Base-by-base conservation (phyloP, 345 rosid species). In the Populus deltoides region DNA sequence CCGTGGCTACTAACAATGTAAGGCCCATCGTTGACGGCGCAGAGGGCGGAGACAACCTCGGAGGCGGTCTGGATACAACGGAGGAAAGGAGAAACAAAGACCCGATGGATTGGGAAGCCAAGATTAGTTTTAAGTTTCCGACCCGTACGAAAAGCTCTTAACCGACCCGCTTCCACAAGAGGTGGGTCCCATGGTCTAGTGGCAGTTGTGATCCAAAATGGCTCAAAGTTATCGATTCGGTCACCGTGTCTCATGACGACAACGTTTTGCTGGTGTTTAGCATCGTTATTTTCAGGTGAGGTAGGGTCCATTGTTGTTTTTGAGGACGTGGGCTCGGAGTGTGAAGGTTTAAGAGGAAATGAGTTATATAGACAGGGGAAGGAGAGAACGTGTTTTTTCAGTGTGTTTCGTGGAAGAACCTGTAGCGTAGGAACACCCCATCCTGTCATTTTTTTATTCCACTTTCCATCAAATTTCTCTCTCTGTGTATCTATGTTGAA, bases 231-330 rank as follows among this genome's bases (percentile, higher is more conserved):
- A 83, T 95, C 98, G 66, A 90, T 73, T 17, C 98, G 94, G 76
- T 93, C 94, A 8, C 98, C 98, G 82, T 93, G 99, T 68, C 99
- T 87, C 93, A 95, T 89, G n/a, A 95, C 93, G 79, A 95, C 75
- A 35, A 95, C 85, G 82, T 90, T 85, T 71, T 93, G 98, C 82
- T 72, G 68, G 29, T 11, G 36, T 35, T 27, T 25, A 35, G 36
- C 38, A 13, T 70, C 29, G 17, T 16, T 8, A 68, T 13, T 24
- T 17, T 49, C 38, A n/a, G 68, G 33, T 39, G 31, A 24, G 39
- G 20, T 8, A n/a, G 68, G 59, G 25, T 68, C 74, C 85, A 82
- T 81, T 65, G 69, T 25, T 29, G 51, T 47, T 47, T 15, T 3
- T 15, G 51, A 13, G 51, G 1, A 15, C 17, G 63, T 4, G 29